Base-by-base conservation (phyloP, 441 rosid genomes). In the Melastoma candidum region DNA sequence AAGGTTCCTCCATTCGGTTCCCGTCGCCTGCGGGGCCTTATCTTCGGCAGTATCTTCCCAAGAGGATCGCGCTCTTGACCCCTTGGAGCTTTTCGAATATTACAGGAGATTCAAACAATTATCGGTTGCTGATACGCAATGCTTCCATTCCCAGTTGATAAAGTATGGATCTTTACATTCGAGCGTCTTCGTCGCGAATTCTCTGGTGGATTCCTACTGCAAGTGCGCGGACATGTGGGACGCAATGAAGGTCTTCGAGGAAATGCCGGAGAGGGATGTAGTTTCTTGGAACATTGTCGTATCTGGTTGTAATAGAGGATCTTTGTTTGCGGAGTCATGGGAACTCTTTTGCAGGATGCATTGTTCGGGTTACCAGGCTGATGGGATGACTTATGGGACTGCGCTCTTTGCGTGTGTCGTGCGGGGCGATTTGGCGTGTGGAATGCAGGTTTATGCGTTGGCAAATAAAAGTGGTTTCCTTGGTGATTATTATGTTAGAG, bases 281-380 rank as follows among this genome's bases (percentile, higher is more conserved):
- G 49, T 81, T 56, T 81, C 88, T 26, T 87, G 90, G 84, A 87
- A 84, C 46, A 72, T 69, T 32, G 62, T 82, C 61, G 74, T 82
- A 36, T 80, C 88, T 3, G 79, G 90, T 48, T 82, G 58, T 48
- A 78, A 68, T 64, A 48, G 55, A 25, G 67, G 53, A 14, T 56
- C 12, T 1, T 41, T 65, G 46, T 84, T 70, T 57, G 63, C 62
- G 55, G 72, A 72, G 22, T 77, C 85, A 1, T 70, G 75, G 73
- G 53, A 64, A 26, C 64, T 64, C 12, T 82, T 78, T 29, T 46
- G 72, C 46, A 71, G 74, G 72, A 82, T 87, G 86, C 77, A 55
- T 53, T 50, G 17, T 2, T 63, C 53, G 53, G 86, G 84, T 55
- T 73, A 67, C 54, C 68, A 75, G 47, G 76, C 80, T 0, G 58